These are phyloP conservation scores for Leptographium galeiforme DNA, from an alignment of 2,329 filamentous ascomycete species.

Conservation along the genomic window DNA sequence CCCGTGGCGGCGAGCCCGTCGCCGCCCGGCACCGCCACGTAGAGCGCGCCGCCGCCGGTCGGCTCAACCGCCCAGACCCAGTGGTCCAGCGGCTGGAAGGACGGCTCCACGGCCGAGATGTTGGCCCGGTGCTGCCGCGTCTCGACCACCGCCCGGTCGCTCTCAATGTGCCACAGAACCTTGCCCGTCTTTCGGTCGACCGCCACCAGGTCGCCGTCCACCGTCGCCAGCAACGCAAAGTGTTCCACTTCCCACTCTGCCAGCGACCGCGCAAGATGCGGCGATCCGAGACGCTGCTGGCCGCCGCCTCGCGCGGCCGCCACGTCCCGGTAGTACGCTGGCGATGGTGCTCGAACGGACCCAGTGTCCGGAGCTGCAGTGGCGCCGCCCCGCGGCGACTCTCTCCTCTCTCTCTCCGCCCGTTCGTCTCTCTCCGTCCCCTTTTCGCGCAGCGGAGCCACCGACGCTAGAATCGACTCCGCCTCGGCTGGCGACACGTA, in stretches of 20 bases:
- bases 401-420: conserved; percentile 5
- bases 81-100: conserved; percentile 59
- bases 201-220: conserved; percentile 93
- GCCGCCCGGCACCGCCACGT: conserved; percentile 64
- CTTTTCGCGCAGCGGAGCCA: conserved; percentile 15
- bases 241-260: conserved; percentile 99
- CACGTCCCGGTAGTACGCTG: conserved; percentile 49
- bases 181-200: conserved; percentile 76
- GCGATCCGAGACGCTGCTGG: conserved; percentile 56
- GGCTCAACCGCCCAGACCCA: conserved; percentile 95
- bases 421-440: conserved; percentile 5
- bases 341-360: conserved; percentile 85
- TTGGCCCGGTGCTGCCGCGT: conserved; percentile 69
- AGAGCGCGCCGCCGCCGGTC: conserved; percentile 72
- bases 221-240: conserved; percentile 98
- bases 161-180: conserved; percentile 72
- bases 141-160: conserved; percentile 79
- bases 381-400: conserved; percentile 34
- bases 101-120: conserved; percentile 43
- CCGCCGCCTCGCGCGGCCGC: conserved; percentile 32
- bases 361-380: conserved; percentile 86
- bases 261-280: conserved; percentile 88
- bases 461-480: conserved; percentile 11
- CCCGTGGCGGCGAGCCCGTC: conserved; percentile 49
- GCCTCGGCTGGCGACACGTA: conserved; percentile 15